Percentiles rank a stretch among this genome's conserved stretches.
These are phyloP conservation scores for Cenchrus fungigraminus DNA, from an alignment of 176 grass and related monocot species.

Conservation along the genomic window DNA sequence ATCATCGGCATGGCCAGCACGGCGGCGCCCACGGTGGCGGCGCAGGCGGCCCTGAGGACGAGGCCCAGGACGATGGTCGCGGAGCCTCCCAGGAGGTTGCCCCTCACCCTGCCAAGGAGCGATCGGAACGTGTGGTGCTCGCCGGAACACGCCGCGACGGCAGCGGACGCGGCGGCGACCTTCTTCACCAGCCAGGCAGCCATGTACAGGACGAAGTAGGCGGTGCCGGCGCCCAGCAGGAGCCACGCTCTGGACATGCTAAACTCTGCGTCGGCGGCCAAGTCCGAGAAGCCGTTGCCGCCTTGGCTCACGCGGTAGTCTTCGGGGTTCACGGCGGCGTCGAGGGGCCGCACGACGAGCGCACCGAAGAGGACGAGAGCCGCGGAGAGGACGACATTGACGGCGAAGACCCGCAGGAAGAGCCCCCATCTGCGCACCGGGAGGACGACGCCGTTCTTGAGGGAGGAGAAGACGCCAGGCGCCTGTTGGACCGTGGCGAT, in stretches of 20 bases:
- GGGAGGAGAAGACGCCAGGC: not conserved
- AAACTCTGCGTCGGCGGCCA: not conserved
- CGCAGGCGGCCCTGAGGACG: not conserved
- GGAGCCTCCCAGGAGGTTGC: not conserved
- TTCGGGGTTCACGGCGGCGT: not conserved
- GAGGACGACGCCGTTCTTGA: conserved; percentile 8
- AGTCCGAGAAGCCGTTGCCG: not conserved
- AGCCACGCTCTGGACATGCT: not conserved
- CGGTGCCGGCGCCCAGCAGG: not conserved
- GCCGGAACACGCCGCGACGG: not conserved
- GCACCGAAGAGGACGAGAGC: no score
- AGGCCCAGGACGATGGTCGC: not conserved
- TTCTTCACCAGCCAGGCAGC: not conserved
- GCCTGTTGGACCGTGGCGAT: not conserved
- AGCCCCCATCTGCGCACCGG: not conserved
- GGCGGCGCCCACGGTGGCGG: not conserved
- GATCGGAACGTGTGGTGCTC: not conserved
- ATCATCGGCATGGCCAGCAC: not conserved
- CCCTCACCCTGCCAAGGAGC: not conserved
- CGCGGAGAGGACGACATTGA: not conserved
- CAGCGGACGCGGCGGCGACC: not conserved
- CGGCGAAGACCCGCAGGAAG: not conserved
- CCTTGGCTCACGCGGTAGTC: no score
- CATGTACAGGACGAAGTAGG: not conserved
- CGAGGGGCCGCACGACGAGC: not conserved